phyloP scores from a whole-genome alignment of 2,329 filamentous ascomycete species.

The Chrysosporium queenslandicum region DNA sequence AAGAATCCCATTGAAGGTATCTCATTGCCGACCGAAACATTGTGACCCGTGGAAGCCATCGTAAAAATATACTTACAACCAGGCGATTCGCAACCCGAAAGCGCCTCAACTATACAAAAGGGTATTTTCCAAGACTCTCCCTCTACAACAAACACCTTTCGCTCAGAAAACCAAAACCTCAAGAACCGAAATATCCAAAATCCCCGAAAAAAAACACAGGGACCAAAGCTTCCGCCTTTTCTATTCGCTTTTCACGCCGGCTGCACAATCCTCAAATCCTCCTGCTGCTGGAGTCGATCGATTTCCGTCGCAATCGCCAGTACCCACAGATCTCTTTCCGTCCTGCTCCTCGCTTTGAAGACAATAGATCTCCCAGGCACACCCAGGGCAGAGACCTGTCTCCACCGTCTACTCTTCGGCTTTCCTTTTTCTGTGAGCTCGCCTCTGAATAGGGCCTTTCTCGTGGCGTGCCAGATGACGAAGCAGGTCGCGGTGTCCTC shows the following conservation, averaged over 20 bases:
- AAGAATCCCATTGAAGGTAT: not conserved
- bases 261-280: conserved; percentile 42
- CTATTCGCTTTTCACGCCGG: no score
- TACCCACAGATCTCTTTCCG: conserved; percentile 60
- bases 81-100: not conserved
- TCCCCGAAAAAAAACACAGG: not conserved
- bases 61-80: not conserved
- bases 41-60: not conserved
- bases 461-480: conserved; percentile 54
- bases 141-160: not conserved
- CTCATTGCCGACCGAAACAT: not conserved
- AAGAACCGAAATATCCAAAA: not conserved
- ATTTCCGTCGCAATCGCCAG: conserved; percentile 57
- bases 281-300: conserved; percentile 45
- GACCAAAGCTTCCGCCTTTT: no score
- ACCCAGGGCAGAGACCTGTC: conserved; percentile 51
- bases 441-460: conserved; percentile 46
- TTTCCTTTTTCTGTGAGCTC: conserved; percentile 26
- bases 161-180: not conserved
- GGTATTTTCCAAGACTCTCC: not conserved
- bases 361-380: conserved; percentile 53
- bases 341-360: conserved; percentile 54
- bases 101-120: not conserved
- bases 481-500: conserved; percentile 59
- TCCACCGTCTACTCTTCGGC: conserved; percentile 38